Evolutionary conservation across 768 basidiomycete species (phyloP).

Genomic region (Boletellus sp.): DNA sequence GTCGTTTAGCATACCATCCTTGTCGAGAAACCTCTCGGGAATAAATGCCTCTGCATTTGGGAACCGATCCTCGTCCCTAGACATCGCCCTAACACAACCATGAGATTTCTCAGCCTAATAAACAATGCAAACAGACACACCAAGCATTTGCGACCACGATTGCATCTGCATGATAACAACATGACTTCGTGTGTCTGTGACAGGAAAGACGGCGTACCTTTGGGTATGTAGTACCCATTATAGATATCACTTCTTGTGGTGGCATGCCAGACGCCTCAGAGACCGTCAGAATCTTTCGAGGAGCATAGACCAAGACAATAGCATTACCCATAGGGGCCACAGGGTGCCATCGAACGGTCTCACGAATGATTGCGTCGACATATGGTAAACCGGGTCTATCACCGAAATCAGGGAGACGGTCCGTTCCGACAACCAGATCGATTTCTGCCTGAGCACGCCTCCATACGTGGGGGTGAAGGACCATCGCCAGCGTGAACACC

Average conservation of each 20-base stretch:
- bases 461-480: background rate
- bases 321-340: background rate
- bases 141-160: conserved; percentile 11
- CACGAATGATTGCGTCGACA: conserved; percentile 4
- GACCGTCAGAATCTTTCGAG: background rate
- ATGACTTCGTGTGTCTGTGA: too few relatives aligned
- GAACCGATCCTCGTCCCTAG: conserved; percentile 9
- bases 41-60: conserved; percentile 6
- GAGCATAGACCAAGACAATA: background rate
- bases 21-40: conserved; percentile 11
- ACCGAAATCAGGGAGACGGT: conserved; percentile 23
- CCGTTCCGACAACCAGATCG: conserved; percentile 19
- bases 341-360: conserved; percentile 4
- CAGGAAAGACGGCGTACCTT: conserved; percentile 12
- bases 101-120: background rate
- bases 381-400: conserved; percentile 11
- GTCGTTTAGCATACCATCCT: conserved; percentile 6
- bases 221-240: conserved; percentile 30
- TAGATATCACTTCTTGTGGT: conserved; percentile 30
- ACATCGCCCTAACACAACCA: background rate
- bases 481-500: conserved; percentile 4
- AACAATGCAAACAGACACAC: background rate
- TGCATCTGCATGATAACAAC: conserved; percentile 2
- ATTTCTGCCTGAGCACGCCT: conserved; percentile 21
- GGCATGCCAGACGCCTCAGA: background rate